Evolutionary conservation across 129 eudicot species (phyloP).

Genomic region (Rutidosis leptorrhynchoides): DNA sequence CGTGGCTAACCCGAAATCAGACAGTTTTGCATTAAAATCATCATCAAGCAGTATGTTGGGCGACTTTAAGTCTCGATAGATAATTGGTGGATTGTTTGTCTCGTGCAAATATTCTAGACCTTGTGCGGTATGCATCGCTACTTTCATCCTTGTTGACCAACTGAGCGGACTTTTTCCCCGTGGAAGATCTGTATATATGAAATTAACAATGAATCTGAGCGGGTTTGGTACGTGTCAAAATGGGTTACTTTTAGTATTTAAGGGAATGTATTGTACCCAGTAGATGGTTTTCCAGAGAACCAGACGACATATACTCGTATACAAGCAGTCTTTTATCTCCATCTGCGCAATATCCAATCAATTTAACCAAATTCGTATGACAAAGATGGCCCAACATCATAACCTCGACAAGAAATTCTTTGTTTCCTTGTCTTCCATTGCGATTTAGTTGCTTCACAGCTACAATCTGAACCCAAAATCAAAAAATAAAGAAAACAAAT

Average conservation of each 20-base stretch:
- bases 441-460: constrained; percentile 83
- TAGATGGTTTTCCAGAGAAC: constrained; percentile 84
- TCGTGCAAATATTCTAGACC: constrained; percentile 84
- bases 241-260: background rate
- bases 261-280: constrained; percentile 45
- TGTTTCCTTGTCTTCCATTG: constrained; percentile 75
- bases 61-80: constrained; percentile 75
- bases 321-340: constrained; percentile 85
- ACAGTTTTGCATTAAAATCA: constrained; percentile 65
- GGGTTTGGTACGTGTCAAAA: too few relatives aligned
- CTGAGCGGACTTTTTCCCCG: constrained; percentile 40
- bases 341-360: constrained; percentile 83
- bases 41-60: constrained; percentile 72
- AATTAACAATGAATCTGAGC: background rate
- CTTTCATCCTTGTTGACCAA: constrained; percentile 74
- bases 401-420: constrained; percentile 79
- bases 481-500: background rate
- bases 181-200: constrained; percentile 42
- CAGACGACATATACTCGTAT: constrained; percentile 73
- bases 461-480: constrained; percentile 44
- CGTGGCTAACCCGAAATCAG: constrained; percentile 87
- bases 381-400: constrained; percentile 78
- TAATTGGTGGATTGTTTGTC: constrained; percentile 66
- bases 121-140: constrained; percentile 62
- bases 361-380: constrained; percentile 66